phyloP scores from a whole-genome alignment of 768 basidiomycete genomes.

The Auricularia cornea region DNA sequence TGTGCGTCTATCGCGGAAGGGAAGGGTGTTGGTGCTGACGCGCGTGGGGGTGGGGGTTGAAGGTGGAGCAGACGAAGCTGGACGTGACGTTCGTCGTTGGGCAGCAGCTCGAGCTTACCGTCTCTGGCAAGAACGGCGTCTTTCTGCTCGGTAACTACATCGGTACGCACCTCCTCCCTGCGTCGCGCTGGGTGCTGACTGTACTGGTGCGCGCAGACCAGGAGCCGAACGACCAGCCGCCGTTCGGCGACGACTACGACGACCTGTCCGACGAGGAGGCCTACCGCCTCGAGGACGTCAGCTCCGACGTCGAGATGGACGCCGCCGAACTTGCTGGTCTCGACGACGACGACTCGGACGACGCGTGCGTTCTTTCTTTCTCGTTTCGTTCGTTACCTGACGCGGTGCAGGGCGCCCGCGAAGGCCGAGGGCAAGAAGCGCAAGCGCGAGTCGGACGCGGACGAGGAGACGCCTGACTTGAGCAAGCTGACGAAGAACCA shows the following conservation, averaged over 20 bases:
- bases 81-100: conserved; percentile 25
- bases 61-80: conserved; percentile 27
- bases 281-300: conserved; percentile 16
- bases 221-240: conserved; percentile 1
- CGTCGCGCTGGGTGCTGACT: conserved; percentile 2
- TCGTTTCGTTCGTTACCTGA: too few species aligned
- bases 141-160: not conserved
- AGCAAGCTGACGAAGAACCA: conserved; percentile 14
- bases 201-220: not conserved
- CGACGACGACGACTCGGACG: conserved; percentile 28
- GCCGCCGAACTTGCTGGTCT: not conserved
- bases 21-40: not conserved
- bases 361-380: conserved; percentile 30
- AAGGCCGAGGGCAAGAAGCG: conserved; percentile 46
- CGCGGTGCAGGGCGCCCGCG: too few species aligned
- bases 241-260: not conserved
- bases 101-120: conserved; percentile 27
- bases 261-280: not conserved
- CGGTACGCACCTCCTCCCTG: conserved; percentile 31
- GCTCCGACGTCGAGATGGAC: conserved; percentile 25
- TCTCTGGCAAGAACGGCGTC: conserved; percentile 25
- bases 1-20: conserved; percentile 12
- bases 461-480: conserved; percentile 20
- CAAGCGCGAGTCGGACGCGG: conserved; percentile 44
- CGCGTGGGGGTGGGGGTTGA: not conserved